Evolutionary conservation across 2,329 filamentous ascomycete species (phyloP).

Genomic region (Mycosphaerella arachidis): DNA sequence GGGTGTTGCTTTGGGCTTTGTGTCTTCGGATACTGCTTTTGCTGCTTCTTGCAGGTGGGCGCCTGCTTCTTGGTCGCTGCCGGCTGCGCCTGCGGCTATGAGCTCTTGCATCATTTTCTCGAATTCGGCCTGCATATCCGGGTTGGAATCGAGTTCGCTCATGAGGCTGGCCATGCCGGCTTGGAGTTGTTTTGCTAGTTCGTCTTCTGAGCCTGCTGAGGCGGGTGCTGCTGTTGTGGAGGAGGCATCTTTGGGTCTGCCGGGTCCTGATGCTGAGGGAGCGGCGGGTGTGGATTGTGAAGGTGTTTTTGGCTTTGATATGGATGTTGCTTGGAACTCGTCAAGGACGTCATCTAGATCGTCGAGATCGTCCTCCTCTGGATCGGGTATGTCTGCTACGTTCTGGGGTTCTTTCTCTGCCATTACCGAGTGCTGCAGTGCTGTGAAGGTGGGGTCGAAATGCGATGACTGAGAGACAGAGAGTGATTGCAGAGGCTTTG

Average conservation of each 20-base stretch:
- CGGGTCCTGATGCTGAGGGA: slow-evolving; percentile 38
- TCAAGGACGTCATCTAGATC: slow-evolving; percentile 95
- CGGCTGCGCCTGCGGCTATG: slow-evolving; percentile 48
- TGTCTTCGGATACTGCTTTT: slow-evolving; percentile 28
- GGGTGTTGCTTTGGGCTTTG: slow-evolving; percentile 18
- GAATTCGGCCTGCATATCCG: slow-evolving; percentile 73
- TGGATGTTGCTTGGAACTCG: slow-evolving; percentile 69
- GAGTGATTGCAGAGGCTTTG: not conserved
- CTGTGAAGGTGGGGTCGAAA: slow-evolving; percentile 2
- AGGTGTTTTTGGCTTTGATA: slow-evolving; percentile 35
- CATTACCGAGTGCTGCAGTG: slow-evolving; percentile 16
- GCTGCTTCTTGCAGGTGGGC: slow-evolving; percentile 32
- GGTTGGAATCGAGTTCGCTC: slow-evolving; percentile 57
- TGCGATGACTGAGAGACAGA: not conserved
- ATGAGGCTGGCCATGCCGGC: slow-evolving; percentile 83
- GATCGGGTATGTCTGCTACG: slow-evolving; percentile 57
- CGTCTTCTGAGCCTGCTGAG: slow-evolving; percentile 52
- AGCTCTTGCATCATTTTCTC: slow-evolving; percentile 50
- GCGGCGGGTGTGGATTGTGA: slow-evolving; percentile 24
- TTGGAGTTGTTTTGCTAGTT: slow-evolving; percentile 82
- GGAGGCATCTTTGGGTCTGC: slow-evolving; percentile 29
- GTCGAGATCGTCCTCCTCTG: slow-evolving; percentile 86
- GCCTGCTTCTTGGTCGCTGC: slow-evolving; percentile 29
- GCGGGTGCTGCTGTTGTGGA: slow-evolving; percentile 27
- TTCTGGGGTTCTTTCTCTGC: slow-evolving; percentile 26